Evolutionary conservation across 805 yeast genomes (phyloP), one percentile per base, ranked within the genome.

Genomic region (Kodamaea hsintzibuensis): DNA sequence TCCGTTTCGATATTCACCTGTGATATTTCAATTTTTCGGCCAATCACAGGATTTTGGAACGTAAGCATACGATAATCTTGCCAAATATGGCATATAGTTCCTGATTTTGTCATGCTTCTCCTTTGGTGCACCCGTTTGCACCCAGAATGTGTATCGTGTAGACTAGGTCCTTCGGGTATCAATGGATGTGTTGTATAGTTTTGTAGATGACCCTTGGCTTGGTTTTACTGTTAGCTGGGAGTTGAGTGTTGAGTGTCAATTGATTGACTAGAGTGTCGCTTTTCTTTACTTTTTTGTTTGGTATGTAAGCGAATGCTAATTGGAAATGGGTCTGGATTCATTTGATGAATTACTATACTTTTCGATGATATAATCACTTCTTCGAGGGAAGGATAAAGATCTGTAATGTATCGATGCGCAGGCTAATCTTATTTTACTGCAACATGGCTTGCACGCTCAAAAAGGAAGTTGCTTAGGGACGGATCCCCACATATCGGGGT

Each of bases 41-140:
- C 40, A 30, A 30, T 33, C 27, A 46, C 18, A 46, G 17, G 25
- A 14, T 12, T 12, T 10, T 16, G 58, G 49, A 60, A 52, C 52
- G 65, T 54, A 65, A 62, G 61, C 52, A 58, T 57, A 58, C 52
- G 54, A 47, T 60, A 61, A 50, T 62, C 10, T 4, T 40, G 3
- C 44, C 25, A 17, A 10, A 17, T 14, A 9, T 12, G 44, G 44
- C 18, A 40, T 40, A 14, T 3, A 7, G 22, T 40, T 40, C 44
- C 25, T 17, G 19, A 17, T 16, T 17, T 7, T 7, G 8, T 30
- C 35, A 30, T 30, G 44, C 19, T 40, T 40, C 44, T 40, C 44
- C 44, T 16, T 22, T 17, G 25, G 16, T 37, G 39, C 42, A 38
- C 42, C 42, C 19, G 42, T 38, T 38, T 30, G 35, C 35, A 30